Evolutionary conservation across 805 yeast species (phyloP), one percentile per base, ranked within the genome.

Genomic region (Blastobotrys peoriensis): DNA sequence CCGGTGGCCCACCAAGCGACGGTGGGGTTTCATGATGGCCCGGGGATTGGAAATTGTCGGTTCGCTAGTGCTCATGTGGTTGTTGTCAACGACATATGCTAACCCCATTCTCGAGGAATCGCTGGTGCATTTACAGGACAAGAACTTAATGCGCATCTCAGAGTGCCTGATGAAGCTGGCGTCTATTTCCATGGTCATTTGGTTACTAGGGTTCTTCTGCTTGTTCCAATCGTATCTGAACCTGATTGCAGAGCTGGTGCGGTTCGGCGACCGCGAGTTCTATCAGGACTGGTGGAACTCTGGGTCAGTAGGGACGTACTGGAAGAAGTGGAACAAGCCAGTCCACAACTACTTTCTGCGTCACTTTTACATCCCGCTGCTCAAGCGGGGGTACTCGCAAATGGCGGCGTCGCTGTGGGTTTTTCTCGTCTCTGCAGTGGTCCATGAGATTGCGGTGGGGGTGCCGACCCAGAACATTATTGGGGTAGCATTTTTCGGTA

Each of bases 231-330:
- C 68, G 36, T 54, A 55, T 40, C 60, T 71, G 35, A 71, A 72
- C 47, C 55, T 70, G 19, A 49, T 69, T 10, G 76, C 75, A 4
- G 76, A 71, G 50, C 40, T 70, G 21, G 63, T 70, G 33, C 52
- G 65, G 15, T 71, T 71, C 46, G 73, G 68, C 10, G 76, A 71
- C 54, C 61, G 75, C 16, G 66, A 67, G 5, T 71, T 71, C 55
- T 71, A 71, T 46, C 65, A 61, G 25, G 73, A 71, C 47, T 71
- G 76, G 76, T 71, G 76, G 76, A 71, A 71, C 46, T 66, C 74
- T 1, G 69, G 70, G n/a, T 65, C 74, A 15, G 69, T 72, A 9
- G 71, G 69, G 16, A 61, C 70, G 15, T 72, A 70, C 52, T 72
- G 76, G 76, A 60, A 66, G 21, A 58, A 60, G 38, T 71, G 76